Evolutionary conservation across 139 green algal species (phyloP).

Genomic region (Trebouxia sp.): DNA sequence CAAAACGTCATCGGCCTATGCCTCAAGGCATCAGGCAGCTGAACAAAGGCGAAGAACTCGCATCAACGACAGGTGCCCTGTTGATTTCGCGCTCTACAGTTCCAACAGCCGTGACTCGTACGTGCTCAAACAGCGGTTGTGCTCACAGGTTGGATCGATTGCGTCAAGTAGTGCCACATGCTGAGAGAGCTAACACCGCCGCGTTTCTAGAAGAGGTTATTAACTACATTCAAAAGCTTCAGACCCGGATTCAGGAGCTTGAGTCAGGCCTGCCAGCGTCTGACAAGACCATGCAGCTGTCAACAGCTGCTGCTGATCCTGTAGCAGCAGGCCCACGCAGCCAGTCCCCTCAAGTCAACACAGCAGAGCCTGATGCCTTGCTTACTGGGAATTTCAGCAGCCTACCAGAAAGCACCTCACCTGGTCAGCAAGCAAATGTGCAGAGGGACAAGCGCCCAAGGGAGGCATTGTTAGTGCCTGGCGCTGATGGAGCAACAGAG

Average conservation of each 20-base stretch:
- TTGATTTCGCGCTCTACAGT: not conserved
- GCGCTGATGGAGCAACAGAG: not conserved
- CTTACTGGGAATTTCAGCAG: not conserved
- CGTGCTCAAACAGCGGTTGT: not conserved
- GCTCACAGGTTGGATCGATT: constrained; percentile 66
- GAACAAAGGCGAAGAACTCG: constrained; percentile 70
- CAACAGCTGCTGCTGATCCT: not conserved
- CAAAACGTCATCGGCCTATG: constrained; percentile 52
- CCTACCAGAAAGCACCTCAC: not conserved
- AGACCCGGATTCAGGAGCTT: constrained; percentile 31
- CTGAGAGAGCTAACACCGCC: constrained; percentile 84
- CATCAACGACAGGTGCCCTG: constrained; percentile 73
- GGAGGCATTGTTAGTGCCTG: not conserved
- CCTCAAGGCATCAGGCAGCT: constrained; percentile 64
- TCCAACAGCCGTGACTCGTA: not conserved
- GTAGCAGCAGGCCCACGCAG: not conserved
- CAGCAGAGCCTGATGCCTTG: constrained; percentile 4
- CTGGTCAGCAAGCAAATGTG: not conserved
- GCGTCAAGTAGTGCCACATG: constrained; percentile 76
- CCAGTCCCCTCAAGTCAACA: not conserved
- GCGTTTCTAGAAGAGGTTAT: constrained; percentile 82
- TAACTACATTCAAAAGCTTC: constrained; percentile 69
- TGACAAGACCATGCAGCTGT: not conserved
- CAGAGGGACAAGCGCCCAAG: not conserved
- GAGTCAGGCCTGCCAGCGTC: constrained; percentile 26